These are phyloP conservation scores for Leccinum holopus DNA, from an alignment of 1,284 basidiomycete genomes.

Conservation along the genomic window DNA sequence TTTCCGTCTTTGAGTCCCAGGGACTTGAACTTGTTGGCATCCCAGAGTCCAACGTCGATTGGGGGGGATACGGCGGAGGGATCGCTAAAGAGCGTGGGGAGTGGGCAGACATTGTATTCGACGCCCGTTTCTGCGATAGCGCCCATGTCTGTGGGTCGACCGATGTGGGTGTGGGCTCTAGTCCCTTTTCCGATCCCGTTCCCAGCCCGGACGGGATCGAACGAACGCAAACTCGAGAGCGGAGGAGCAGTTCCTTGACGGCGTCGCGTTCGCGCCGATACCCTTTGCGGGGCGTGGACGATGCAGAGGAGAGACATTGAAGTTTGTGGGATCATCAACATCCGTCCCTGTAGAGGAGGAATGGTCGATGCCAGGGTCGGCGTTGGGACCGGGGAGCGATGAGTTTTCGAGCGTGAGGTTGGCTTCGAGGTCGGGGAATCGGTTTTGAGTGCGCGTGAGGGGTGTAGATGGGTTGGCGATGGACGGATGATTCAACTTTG, in stretches of 20 bases:
- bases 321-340: conserved; percentile 25
- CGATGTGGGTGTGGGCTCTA: background rate
- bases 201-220: background rate
- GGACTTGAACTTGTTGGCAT: conserved; percentile 7
- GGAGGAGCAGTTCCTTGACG: conserved; percentile 25
- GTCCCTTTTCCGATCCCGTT: background rate
- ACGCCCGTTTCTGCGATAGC: conserved; percentile 17
- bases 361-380: background rate
- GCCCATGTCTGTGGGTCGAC: conserved; percentile 4
- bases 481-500: background rate
- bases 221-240: conserved; percentile 3
- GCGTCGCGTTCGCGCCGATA: conserved; percentile 30
- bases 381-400: background rate
- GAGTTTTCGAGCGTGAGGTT: background rate
- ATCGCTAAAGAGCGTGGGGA: conserved; percentile 15
- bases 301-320: conserved; percentile 28
- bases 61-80: background rate
- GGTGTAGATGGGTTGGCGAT: background rate
- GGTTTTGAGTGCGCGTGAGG: background rate
- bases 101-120: conserved; percentile 21
- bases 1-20: conserved; percentile 24
- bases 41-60: conserved; percentile 7
- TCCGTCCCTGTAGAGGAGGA: conserved; percentile 26
- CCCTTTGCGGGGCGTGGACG: conserved; percentile 28
- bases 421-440: background rate